phyloP scores from a whole-genome alignment of 2,329 filamentous ascomycete genomes.

The Hortaea sp. region DNA sequence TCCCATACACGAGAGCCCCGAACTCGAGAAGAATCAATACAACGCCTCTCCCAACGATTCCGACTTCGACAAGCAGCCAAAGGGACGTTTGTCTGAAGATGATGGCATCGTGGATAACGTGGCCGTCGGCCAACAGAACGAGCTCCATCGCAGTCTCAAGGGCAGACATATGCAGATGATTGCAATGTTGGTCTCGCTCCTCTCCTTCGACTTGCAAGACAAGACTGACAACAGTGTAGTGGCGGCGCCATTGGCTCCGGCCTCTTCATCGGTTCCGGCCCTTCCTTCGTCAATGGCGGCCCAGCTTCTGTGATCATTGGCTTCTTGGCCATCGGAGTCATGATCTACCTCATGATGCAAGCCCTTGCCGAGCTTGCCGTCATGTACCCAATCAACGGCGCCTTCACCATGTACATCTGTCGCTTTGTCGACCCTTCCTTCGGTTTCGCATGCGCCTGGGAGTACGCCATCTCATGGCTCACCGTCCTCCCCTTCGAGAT shows the following conservation, averaged over 20 bases:
- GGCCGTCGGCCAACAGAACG: background rate
- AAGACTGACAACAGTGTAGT: background rate
- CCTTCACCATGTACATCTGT: slow-evolving; percentile 22
- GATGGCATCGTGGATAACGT: too few species aligned
- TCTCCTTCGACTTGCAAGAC: too few species aligned
- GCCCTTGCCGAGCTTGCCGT: slow-evolving; percentile 27
- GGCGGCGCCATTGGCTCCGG: slow-evolving; percentile 28
- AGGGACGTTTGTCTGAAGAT: too few species aligned
- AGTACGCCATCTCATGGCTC: slow-evolving; percentile 27
- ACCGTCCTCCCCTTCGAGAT: slow-evolving; percentile 25
- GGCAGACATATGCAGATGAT: slow-evolving; percentile 92
- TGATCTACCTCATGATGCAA: slow-evolving; percentile 25
- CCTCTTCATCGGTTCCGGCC: slow-evolving; percentile 26
- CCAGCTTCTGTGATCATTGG: slow-evolving; percentile 25
- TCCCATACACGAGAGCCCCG: too few species aligned
- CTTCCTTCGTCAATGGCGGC: slow-evolving; percentile 22
- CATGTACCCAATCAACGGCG: slow-evolving; percentile 26
- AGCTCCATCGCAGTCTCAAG: slow-evolving; percentile 27
- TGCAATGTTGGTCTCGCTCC: slow-evolving; percentile 49
- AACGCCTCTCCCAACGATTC: too few species aligned
- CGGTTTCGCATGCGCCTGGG: slow-evolving; percentile 28
- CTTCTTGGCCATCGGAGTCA: slow-evolving; percentile 23
- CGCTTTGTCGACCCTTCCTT: slow-evolving; percentile 25
- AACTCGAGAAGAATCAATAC: too few species aligned
- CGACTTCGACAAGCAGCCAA: too few species aligned